Evolutionary conservation across 202 grass and related monocot genomes (phyloP), one percentile per base, ranked within the genome.

Genomic region (Panicum virgatum): DNA sequence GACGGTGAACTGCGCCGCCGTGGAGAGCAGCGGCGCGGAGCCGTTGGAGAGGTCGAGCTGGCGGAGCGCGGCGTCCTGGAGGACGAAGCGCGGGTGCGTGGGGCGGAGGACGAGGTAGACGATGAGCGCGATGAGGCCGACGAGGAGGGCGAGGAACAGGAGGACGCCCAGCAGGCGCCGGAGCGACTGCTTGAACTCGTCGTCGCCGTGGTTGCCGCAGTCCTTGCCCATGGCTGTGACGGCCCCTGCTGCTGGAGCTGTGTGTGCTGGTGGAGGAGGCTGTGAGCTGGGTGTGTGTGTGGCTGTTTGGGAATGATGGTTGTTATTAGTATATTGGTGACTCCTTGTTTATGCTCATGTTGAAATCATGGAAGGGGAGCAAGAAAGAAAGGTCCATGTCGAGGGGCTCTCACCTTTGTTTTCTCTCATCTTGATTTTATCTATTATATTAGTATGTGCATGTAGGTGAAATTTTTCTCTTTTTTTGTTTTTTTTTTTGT

Each of bases 61-160:
- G 3, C 36, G 22, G 25, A 94, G 79, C 0, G 71, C 9, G 2
- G 83, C 86, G 91, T 94, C 83, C 53, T 86, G 88, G n/a, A 94
- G 88, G 83, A 66, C 84, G 88, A 94, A 94, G 14, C 83, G 66
- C 25, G 91, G 88, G 80, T 86, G 89, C 3, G 83, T 94, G 0
- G 91, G 91, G 26, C 83, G 91, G 52, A 94, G 86, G 1, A 76
- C 76, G 0, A 94, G 91, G 83, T 56, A 90, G 48, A 83, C 15
- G 83, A 90, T 75, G 22, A 94, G 75, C 22, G 59, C 66, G 80
- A 88, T 52, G 71, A 88, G 3, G 75, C 58, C 82, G 0, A 50
- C 63, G 9, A 86, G 4, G 5, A 90, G 1, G 5, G 75, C 68
- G 6, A 88, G 19, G 23, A 0, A 12, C 11, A 88, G 6, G 38